Base-by-base conservation (phyloP, 345 rosid species). In the Aethionema arabicum region DNA sequence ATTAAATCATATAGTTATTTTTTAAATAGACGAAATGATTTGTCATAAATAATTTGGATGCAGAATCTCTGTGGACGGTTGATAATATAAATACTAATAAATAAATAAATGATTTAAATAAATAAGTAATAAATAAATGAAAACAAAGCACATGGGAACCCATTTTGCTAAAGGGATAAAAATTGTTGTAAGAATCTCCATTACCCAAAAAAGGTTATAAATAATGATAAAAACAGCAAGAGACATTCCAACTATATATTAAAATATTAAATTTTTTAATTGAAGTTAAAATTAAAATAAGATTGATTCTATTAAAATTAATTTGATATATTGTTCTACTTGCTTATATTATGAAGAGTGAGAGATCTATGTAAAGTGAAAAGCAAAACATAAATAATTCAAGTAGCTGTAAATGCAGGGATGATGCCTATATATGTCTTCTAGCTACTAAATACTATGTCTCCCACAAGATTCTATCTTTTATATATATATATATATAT, bases 101-200 rank as follows among this genome's bases (percentile, higher is more conserved):
- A 35, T 5, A 5, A 35, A 35, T 5, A 35, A 8, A 21, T 21
- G 27, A 21, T 21, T 21, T 21, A 21, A 21, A 21, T 21, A 21
- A 1, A 21, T 21, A 35, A 35, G 8, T 48, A 62, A 32, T 39
- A 63, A 13, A 48, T 16, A 52, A 5, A 52, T 61, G 56, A 61
- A 69, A 62, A 58, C 58, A 62, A 21, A 21, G 68, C 74, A 69
- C 63, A 62, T 69, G 74, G 46, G 56, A 69, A 68, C 63, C 73
- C 27, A 21, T 61, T 69, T 61, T 69, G 73, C 21, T 6, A 43
- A 47, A 54, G 50, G 51, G 27, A 21, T 21, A 21, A 69, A 47
- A 13, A 61, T 38, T 69, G 37, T 46, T 53, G 67, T 35, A 42
- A 59, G 53, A 68, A 35, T 15, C 27, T 21, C 55, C 66, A 43